Percentiles rank a stretch among this genome's conserved stretches.
phyloP scores from a whole-genome alignment of 2,329 filamentous ascomycete species.

The Colletotrichum australisinense region DNA sequence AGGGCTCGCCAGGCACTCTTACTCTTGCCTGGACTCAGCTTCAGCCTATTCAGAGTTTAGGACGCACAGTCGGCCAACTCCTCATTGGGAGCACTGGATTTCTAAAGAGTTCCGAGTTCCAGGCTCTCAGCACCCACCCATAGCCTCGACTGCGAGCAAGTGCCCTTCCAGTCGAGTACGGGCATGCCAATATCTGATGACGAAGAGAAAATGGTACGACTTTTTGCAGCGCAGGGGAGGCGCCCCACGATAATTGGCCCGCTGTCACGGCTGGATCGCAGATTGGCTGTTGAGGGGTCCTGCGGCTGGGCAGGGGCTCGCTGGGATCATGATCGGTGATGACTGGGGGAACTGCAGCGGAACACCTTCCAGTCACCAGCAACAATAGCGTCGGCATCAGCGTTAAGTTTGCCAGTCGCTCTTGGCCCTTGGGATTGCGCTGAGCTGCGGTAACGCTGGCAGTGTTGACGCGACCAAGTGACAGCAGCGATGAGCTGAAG shows the following conservation, averaged over 20 bases:
- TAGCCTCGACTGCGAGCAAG: constrained; percentile 31
- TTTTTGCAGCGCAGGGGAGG: constrained; percentile 36
- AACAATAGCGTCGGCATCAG: not conserved
- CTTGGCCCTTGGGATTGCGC: not conserved
- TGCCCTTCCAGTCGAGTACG: constrained; percentile 12
- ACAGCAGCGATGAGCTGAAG: not conserved
- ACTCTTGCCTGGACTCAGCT: not conserved
- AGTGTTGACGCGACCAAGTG: not conserved
- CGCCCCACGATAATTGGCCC: constrained; percentile 36
- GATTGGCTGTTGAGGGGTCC: constrained; percentile 34
- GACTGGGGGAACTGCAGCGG: not conserved
- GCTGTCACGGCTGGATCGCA: constrained; percentile 39
- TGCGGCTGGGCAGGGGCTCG: constrained; percentile 27
- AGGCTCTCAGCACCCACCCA: not conserved
- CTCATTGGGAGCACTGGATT: not conserved
- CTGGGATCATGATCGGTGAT: constrained; percentile 20
- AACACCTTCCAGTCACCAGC: constrained; percentile 21
- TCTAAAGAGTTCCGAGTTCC: not conserved
- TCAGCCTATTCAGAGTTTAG: not conserved
- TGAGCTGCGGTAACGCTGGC: not conserved
- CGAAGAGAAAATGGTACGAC: constrained; percentile 38
- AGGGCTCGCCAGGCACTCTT: not conserved
- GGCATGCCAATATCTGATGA: constrained; percentile 33
- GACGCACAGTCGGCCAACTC: not conserved
- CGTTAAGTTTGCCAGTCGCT: not conserved